Evolutionary conservation across 2,329 filamentous ascomycete species (phyloP).

Genomic region (Beauveria pseudobassiana): DNA sequence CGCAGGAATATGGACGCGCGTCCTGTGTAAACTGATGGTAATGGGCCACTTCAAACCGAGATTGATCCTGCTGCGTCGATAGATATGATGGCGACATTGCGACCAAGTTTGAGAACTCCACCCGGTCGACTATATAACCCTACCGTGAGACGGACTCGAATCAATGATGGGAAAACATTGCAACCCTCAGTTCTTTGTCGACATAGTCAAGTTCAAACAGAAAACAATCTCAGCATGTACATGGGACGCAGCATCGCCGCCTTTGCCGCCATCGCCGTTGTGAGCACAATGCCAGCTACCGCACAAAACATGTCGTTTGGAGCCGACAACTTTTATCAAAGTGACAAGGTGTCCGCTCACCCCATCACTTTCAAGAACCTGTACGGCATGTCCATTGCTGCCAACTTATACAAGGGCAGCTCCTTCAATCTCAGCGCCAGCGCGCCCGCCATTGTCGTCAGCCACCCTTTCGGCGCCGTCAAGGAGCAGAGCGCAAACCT

Average conservation of each 20-base stretch:
- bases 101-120: too few relatives aligned
- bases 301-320: not conserved
- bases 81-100: too few relatives aligned
- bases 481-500: slow-evolving; percentile 25
- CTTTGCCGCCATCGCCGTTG: not conserved
- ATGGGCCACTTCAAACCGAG: too few relatives aligned
- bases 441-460: slow-evolving; percentile 19
- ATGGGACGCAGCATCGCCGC: not conserved
- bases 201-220: not conserved
- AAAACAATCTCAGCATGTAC: not conserved
- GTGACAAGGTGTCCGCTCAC: not conserved
- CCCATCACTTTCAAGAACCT: not conserved
- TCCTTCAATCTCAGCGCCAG: not conserved
- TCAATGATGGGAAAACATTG: too few relatives aligned
- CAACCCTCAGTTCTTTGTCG: not conserved
- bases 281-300: not conserved
- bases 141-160: too few relatives aligned
- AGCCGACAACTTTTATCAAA: not conserved
- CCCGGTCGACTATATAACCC: too few relatives aligned
- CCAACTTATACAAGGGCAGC: not conserved
- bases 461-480: slow-evolving; percentile 23
- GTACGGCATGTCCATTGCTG: not conserved
- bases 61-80: too few relatives aligned
- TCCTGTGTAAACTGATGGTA: not conserved
- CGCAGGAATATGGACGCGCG: not conserved